Percentiles rank a stretch among this genome's conserved stretches.
These are phyloP conservation scores for Ophiostoma piceae DNA, from an alignment of 2,329 filamentous ascomycete species.

Conservation along the genomic window DNA sequence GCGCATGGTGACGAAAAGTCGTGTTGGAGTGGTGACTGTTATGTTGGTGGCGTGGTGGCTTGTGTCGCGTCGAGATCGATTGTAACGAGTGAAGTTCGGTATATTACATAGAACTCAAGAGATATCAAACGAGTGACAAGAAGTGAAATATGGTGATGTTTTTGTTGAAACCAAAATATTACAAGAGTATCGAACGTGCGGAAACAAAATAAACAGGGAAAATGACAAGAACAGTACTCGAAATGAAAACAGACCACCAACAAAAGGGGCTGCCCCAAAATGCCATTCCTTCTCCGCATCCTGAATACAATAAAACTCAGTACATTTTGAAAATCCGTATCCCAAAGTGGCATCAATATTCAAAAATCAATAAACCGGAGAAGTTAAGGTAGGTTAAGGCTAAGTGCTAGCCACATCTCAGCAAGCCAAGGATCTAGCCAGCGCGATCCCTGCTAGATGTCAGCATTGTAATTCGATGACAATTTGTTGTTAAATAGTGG, in stretches of 20 bases:
- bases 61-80: not conserved
- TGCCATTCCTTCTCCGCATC: not conserved
- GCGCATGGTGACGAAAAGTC: not conserved
- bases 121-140: not conserved
- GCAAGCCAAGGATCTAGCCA: not conserved
- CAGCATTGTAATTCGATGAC: not conserved
- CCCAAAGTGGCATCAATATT: conserved; percentile 4
- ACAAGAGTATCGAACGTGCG: not conserved
- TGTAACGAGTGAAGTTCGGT: not conserved
- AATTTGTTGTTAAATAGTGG: too few relatives aligned
- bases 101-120: not conserved
- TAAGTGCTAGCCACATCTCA: not conserved
- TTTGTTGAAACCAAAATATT: not conserved
- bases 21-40: not conserved
- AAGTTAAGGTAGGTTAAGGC: not conserved
- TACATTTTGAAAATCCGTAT: not conserved
- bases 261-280: not conserved
- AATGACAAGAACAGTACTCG: not conserved
- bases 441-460: not conserved
- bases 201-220: not conserved
- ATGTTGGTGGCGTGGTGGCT: not conserved
- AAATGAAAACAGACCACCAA: not conserved
- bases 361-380: not conserved
- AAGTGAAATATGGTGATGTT: not conserved
- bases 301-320: not conserved